A percentile compares a stretch with the other conserved stretches of the same genome.
These are phyloP conservation scores for Pseudodiploospora longispora DNA, from an alignment of 2,329 filamentous ascomycete species.

Conservation along the genomic window DNA sequence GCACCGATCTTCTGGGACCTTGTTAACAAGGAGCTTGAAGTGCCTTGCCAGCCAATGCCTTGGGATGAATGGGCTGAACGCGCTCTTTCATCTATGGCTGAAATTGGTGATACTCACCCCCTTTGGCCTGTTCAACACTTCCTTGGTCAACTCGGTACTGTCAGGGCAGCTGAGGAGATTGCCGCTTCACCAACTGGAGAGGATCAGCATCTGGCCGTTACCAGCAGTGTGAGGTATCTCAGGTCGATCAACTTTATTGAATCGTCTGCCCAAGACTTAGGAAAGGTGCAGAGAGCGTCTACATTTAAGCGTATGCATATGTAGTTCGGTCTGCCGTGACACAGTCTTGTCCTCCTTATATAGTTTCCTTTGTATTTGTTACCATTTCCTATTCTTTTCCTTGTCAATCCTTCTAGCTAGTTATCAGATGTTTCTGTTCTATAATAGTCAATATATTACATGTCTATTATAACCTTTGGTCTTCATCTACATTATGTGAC, in stretches of 20 bases:
- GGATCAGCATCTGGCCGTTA: constrained; percentile 1
- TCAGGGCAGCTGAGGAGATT: neutral
- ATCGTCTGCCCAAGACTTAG: constrained; percentile 3
- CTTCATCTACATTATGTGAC: no score
- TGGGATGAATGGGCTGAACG: constrained; percentile 12
- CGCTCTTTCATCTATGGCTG: constrained; percentile 5
- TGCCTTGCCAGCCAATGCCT: constrained; percentile 5
- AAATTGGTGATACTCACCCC: constrained; percentile 12
- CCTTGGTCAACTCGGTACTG: constrained; percentile 9
- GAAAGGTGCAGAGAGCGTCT: neutral
- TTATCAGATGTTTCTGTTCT: no score
- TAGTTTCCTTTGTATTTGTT: no score
- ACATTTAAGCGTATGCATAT: constrained; percentile 3
- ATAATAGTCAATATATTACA: no score
- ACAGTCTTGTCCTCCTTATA: no score
- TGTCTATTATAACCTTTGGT: no score
- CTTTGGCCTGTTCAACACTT: constrained; percentile 19
- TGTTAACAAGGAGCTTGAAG: constrained; percentile 9
- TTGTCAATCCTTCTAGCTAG: no score
- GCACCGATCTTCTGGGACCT: constrained; percentile 13
- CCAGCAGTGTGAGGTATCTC: constrained; percentile 10
- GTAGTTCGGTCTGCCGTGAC: no score
- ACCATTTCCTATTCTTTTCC: no score
- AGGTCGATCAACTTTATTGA: constrained; percentile 30
- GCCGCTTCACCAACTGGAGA: neutral